Evolutionary conservation across 495 filamentous ascomycete species (phyloP).

Genomic region (Rhypophila decipiens): DNA sequence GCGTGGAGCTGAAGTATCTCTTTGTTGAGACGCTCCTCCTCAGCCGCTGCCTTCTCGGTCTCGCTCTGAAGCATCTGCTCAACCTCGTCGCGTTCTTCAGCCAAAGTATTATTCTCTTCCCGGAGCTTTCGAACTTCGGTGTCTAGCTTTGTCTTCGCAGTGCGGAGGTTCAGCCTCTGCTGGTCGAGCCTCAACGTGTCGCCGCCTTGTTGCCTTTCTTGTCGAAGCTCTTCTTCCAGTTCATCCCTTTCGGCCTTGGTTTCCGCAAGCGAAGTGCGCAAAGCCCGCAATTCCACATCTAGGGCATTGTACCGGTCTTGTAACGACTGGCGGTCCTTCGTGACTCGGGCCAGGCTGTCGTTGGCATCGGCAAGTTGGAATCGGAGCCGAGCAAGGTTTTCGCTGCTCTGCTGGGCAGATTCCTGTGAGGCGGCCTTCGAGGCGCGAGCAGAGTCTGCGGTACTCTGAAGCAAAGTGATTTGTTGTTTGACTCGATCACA

Average conservation of each 20-base stretch:
- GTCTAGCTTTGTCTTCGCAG: slow-evolving; percentile 52
- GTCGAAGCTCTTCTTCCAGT: slow-evolving; percentile 50
- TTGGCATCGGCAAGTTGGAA: slow-evolving; percentile 28
- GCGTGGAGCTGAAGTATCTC: slow-evolving; percentile 54
- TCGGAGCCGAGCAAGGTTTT: slow-evolving; percentile 22
- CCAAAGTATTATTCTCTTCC: slow-evolving; percentile 48
- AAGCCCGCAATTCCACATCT: slow-evolving; percentile 53
- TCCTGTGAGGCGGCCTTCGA: slow-evolving; percentile 17
- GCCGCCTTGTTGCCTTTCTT: slow-evolving; percentile 44
- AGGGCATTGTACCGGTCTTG: slow-evolving; percentile 57
- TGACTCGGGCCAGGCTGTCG: slow-evolving; percentile 31
- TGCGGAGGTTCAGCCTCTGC: slow-evolving; percentile 57
- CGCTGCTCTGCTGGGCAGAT: slow-evolving; percentile 20
- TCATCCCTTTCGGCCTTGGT: slow-evolving; percentile 60
- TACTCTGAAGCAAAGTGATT: slow-evolving; percentile 24
- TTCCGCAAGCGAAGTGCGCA: slow-evolving; percentile 48
- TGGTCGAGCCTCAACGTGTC: slow-evolving; percentile 52
- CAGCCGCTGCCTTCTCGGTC: slow-evolving; percentile 48
- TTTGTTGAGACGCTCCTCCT: slow-evolving; percentile 50
- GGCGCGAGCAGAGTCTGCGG: slow-evolving; percentile 13
- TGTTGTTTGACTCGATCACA: slow-evolving; percentile 46
- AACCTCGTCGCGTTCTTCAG: slow-evolving; percentile 45
- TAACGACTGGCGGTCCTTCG: slow-evolving; percentile 52
- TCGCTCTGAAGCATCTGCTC: slow-evolving; percentile 52
- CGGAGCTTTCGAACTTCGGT: slow-evolving; percentile 51